phyloP scores from a whole-genome alignment of 805 yeast species.

The Blastobotrys robertii region DNA sequence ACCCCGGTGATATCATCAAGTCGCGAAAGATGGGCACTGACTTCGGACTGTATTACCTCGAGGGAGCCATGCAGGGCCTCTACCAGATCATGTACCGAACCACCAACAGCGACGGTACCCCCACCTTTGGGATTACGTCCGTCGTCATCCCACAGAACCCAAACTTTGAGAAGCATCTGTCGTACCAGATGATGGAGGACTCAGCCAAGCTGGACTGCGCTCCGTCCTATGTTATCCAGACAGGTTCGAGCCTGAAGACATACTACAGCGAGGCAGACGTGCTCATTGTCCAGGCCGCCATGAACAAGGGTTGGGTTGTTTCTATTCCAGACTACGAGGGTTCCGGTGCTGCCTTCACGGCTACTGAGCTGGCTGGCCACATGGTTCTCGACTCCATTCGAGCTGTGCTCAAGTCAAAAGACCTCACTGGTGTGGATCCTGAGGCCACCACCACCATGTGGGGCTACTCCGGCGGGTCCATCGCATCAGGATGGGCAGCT shows the following conservation, averaged over 20 bases:
- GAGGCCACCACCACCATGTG: conserved; percentile 60
- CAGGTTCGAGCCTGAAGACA: conserved; percentile 4
- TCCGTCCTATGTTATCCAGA: conserved; percentile 17
- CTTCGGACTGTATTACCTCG: background rate
- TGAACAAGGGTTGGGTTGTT: conserved; percentile 15
- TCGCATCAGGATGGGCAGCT: conserved; percentile 54
- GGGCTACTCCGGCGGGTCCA: conserved; percentile 63
- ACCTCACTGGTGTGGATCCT: conserved; percentile 27
- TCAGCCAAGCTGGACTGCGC: conserved; percentile 17
- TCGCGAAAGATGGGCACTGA: background rate
- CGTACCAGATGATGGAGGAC: conserved; percentile 20
- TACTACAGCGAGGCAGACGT: conserved; percentile 2
- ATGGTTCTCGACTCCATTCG: conserved; percentile 20
- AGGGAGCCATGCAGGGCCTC: conserved; percentile 7
- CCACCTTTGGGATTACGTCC: conserved; percentile 23
- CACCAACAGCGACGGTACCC: conserved; percentile 18
- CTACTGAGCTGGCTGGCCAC: conserved; percentile 20
- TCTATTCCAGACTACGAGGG: conserved; percentile 24
- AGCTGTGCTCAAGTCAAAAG: conserved; percentile 14
- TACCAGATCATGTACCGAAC: conserved; percentile 21
- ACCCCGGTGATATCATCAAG: conserved; percentile 1
- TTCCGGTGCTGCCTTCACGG: conserved; percentile 20
- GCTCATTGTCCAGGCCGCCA: conserved; percentile 9
- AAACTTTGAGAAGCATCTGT: conserved; percentile 11
- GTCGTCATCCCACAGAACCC: conserved; percentile 12